phyloP scores from a whole-genome alignment of 1,139 yeast species.

The Candida dubliniensis region DNA sequence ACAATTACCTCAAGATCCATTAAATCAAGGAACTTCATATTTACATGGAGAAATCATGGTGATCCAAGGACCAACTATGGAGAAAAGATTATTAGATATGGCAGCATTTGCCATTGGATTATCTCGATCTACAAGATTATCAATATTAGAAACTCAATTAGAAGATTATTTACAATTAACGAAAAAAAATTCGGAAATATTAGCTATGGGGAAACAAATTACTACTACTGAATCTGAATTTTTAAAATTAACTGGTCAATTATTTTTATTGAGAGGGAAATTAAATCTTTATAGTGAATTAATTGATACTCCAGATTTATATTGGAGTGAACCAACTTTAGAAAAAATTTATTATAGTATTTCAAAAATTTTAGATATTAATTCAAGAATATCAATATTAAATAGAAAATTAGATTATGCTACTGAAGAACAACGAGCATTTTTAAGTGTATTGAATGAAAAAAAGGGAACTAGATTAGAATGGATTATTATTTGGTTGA shows the following conservation, averaged over 20 bases:
- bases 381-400: slow-evolving; percentile 72
- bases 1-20: slow-evolving; percentile 23
- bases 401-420: slow-evolving; percentile 87
- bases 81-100: slow-evolving; percentile 63
- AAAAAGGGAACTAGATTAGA: slow-evolving; percentile 75
- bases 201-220: slow-evolving; percentile 63
- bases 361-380: slow-evolving; percentile 70
- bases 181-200: slow-evolving; percentile 59
- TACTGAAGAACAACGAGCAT: slow-evolving; percentile 80
- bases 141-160: slow-evolving; percentile 70
- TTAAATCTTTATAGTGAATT: slow-evolving; percentile 84
- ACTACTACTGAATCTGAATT: slow-evolving; percentile 64
- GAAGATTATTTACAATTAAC: slow-evolving; percentile 67
- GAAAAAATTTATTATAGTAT: slow-evolving; percentile 73
- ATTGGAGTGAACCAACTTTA: slow-evolving; percentile 87
- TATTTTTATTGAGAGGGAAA: slow-evolving; percentile 75
- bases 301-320: slow-evolving; percentile 88
- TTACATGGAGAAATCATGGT: slow-evolving; percentile 72
- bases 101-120: slow-evolving; percentile 89
- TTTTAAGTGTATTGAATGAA: slow-evolving; percentile 73
- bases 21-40: slow-evolving; percentile 35
- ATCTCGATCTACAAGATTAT: slow-evolving; percentile 81
- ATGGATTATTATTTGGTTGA: slow-evolving; percentile 82
- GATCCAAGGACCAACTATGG: slow-evolving; percentile 49
- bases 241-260: slow-evolving; percentile 67